These are phyloP conservation scores for Leccinum subfulvum DNA, from an alignment of 1,284 basidiomycete species.

Conservation along the genomic window DNA sequence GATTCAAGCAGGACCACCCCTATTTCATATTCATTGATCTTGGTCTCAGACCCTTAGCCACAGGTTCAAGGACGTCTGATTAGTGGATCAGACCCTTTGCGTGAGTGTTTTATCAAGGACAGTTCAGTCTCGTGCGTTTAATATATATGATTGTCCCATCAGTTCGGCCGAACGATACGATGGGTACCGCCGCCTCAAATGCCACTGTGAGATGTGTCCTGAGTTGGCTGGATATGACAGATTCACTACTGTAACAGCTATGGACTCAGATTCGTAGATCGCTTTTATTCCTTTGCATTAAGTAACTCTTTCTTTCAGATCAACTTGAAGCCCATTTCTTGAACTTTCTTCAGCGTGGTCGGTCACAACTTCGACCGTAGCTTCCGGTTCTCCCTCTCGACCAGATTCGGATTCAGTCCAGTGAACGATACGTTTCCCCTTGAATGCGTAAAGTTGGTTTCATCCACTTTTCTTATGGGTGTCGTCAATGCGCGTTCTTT, in stretches of 20 bases:
- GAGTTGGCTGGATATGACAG: too few species aligned
- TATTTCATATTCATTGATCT: neutral
- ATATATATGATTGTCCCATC: neutral
- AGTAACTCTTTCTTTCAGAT: neutral
- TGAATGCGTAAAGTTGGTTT: neutral
- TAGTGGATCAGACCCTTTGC: neutral
- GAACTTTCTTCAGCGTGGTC: neutral
- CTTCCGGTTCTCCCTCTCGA: neutral
- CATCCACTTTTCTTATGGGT: neutral
- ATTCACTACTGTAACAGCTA: too few species aligned
- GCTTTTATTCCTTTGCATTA: neutral
- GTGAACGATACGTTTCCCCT: neutral
- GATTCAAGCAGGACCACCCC: neutral
- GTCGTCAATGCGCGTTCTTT: neutral
- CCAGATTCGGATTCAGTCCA: neutral
- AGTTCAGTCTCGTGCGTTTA: neutral
- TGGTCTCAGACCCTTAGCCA: neutral
- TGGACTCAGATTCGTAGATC: too few species aligned
- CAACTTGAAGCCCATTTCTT: too few species aligned
- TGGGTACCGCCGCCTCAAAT: neutral
- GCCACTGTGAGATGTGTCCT: too few species aligned
- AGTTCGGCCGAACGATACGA: slow-evolving; percentile 6
- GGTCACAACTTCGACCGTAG: neutral
- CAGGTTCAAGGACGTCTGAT: neutral
- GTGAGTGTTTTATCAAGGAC: neutral